A percentile compares a stretch with the other conserved stretches of the same genome.
Evolutionary conservation across 208 protist genomes (phyloP).

Genomic region (Trypanosoma rangeli): DNA sequence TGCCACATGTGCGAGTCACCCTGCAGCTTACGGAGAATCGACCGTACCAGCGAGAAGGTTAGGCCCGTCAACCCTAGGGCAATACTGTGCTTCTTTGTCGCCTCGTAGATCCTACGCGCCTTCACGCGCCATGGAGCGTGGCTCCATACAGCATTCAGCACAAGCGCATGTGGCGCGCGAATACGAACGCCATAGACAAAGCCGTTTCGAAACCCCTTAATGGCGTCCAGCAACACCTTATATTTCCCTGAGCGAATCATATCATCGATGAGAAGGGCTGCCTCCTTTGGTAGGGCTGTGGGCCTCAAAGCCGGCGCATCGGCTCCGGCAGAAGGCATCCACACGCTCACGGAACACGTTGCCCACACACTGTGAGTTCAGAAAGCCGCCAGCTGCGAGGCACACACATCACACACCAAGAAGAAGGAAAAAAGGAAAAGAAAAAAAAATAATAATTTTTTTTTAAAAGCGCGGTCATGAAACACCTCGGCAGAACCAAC

Average conservation of each 20-base stretch:
- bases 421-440: neutral
- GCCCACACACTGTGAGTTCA: neutral
- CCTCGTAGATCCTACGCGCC: conserved; percentile 54
- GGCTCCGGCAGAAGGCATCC: neutral
- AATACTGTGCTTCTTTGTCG: conserved; percentile 71
- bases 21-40: conserved; percentile 36
- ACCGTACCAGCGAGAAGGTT: conserved; percentile 59
- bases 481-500: no score
- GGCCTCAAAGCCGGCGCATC: neutral
- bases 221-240: conserved; percentile 54
- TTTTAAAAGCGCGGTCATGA: no score
- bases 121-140: conserved; percentile 57
- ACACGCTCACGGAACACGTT: neutral
- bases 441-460: neutral
- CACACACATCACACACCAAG: neutral
- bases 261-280: conserved; percentile 37
- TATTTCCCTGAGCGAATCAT: conserved; percentile 72
- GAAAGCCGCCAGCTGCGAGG: neutral
- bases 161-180: conserved; percentile 84
- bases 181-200: conserved; percentile 84
- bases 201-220: conserved; percentile 88
- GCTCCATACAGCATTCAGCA: conserved; percentile 88
- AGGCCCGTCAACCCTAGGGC: conserved; percentile 65
- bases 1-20: conserved; percentile 59
- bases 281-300: neutral